A percentile compares a stretch with the other conserved stretches of the same genome.
Conservation (phyloP, 1,284 basidiomycete genomes). For the Cutaneotrichosporon cavernicola region DNA sequence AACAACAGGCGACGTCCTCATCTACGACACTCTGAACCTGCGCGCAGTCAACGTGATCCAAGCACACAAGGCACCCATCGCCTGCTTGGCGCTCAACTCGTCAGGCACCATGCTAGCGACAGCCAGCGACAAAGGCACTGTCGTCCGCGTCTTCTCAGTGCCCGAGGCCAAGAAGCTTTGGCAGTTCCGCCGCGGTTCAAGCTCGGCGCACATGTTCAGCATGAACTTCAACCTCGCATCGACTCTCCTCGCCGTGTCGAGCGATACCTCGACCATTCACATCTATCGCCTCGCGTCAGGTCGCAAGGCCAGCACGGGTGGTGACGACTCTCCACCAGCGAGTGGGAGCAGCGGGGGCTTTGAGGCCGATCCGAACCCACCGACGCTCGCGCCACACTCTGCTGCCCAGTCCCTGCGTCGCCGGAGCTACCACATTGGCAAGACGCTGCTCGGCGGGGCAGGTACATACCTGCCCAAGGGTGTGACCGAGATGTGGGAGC, state of each 20-base stretch:
- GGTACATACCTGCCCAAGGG: conserved; percentile 89
- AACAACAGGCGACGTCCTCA: conserved; percentile 78
- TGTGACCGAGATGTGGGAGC: conserved; percentile 96
- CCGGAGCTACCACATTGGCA: conserved; percentile 73
- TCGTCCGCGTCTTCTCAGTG: conserved; percentile 90
- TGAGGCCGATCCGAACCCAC: conserved; percentile 37
- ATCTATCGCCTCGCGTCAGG: conserved; percentile 74
- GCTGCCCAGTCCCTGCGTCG: conserved; percentile 51
- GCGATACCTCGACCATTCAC: conserved; percentile 94
- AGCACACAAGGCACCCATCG: conserved; percentile 93
- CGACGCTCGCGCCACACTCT: conserved; percentile 12
- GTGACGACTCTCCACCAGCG: conserved; percentile 20
- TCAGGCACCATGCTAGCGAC: conserved; percentile 90
- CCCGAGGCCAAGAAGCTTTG: conserved; percentile 90
- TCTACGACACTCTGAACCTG: conserved; percentile 89
- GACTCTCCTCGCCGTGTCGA: conserved; percentile 81
- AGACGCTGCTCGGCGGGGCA: conserved; percentile 74
- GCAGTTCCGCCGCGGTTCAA: conserved; percentile 88
- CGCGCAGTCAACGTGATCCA: conserved; percentile 93
- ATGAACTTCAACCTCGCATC: conserved; percentile 88
- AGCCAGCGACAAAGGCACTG: conserved; percentile 92
- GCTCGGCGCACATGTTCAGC: conserved; percentile 81
- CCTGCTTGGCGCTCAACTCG: conserved; percentile 80
- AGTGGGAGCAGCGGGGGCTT: conserved; percentile 15
- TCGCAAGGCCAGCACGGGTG: conserved; percentile 3